Evolutionary conservation across 306 rosid species (phyloP).

Genomic region (Vigna mungo): DNA sequence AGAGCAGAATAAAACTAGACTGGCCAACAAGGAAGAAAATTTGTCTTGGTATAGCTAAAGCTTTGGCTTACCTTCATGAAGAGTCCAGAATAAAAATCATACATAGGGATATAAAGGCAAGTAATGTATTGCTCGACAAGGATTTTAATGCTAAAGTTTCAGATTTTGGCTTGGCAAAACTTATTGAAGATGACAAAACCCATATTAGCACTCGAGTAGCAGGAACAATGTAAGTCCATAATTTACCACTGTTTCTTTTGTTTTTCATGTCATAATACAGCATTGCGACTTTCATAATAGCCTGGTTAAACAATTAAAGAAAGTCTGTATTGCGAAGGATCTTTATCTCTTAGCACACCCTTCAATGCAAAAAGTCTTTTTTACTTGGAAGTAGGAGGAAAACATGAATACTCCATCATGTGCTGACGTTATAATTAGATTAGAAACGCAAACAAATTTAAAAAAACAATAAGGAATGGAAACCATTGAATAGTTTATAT

Average conservation of each 20-base stretch:
- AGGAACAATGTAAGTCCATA: constrained; percentile 88
- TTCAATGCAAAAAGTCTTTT: background rate
- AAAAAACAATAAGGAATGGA: background rate
- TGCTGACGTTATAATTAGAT: background rate
- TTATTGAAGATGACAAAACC: constrained; percentile 83
- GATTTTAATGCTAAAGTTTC: constrained; percentile 87
- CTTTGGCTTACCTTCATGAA: constrained; percentile 88
- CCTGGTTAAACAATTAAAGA: background rate
- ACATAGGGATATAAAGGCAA: constrained; percentile 93
- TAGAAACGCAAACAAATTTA: background rate
- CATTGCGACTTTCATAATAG: background rate
- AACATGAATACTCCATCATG: background rate
- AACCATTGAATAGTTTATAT: background rate
- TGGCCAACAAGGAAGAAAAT: constrained; percentile 92
- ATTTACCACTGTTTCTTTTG: background rate
- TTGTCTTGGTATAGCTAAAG: constrained; percentile 90
- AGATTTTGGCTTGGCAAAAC: constrained; percentile 98
- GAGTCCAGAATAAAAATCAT: constrained; percentile 86
- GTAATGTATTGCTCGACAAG: constrained; percentile 93
- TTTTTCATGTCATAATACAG: constrained; percentile 5
- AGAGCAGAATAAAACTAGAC: constrained; percentile 59
- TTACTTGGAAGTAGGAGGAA: too few relatives aligned
- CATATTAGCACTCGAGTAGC: constrained; percentile 93
- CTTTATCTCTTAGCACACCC: background rate
- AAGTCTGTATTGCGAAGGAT: background rate